Base-by-base conservation (phyloP, 257 asterid species). In the Solanum pimpinellifolium region DNA sequence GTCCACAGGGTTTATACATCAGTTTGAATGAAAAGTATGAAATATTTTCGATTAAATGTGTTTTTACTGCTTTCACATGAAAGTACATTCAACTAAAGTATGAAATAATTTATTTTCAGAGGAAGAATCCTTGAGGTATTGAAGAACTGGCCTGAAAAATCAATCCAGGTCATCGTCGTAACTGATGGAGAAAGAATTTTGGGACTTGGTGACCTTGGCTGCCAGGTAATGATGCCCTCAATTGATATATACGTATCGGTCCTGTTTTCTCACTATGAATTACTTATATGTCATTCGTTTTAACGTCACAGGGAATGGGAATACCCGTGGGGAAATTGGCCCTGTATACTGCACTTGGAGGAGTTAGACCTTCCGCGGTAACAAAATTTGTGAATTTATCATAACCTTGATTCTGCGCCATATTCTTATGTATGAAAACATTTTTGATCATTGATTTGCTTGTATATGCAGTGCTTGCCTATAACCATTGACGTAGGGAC, bases 401-500 rank as follows among this genome's bases (percentile, higher is more conserved):
- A 33, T 56, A n/a, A 56, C 75, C 72, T 52, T n/a, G 73, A 46
- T 78, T 78, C 42, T 46, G 42, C 1, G 1, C 42, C 42, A 27
- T 52, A 2, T 52, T 84, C 68, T 21, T 9, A 84, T 37, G 42
- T 31, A n/a, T 66, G 87, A 47, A 16, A 70, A 20, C 65, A 41
- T 41, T 65, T 66, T 25, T 39, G 11, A 21, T 29, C 21, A 16
- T 29, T 8, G 7, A 39, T 25, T 62, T 66, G 29, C 42, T 41
- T 66, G 37, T 25, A 44, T 88, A 11, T 52, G 74, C 94, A 96
- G 99, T 96, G 99, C 90, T 90, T 96, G 91, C 99, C 99, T 3
- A 91, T 96, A 42, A 96, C 99, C 74, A 95, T 96, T 70, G 99
- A 97, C 27, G 98, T 97, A 87, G 99, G 99, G 84, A 97, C 99